phyloP scores from a whole-genome alignment of 768 basidiomycete species.

The Pulveroboletus sp. region DNA sequence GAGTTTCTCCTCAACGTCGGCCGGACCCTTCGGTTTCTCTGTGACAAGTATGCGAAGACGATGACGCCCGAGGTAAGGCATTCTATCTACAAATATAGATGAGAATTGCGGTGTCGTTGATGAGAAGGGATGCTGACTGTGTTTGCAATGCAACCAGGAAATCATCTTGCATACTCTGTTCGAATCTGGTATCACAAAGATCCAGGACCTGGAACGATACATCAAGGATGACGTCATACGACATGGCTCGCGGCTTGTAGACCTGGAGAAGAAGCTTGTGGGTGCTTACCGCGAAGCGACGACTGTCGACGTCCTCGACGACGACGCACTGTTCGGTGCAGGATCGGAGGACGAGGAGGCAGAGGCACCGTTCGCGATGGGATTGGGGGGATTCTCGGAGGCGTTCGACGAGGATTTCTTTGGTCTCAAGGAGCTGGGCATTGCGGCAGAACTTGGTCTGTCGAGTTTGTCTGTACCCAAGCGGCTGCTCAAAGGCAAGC shows the following conservation, averaged over 20 bases:
- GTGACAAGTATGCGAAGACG: constrained; percentile 71
- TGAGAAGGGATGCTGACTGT: constrained; percentile 2
- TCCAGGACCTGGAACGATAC: constrained; percentile 81
- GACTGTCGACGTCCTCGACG: constrained; percentile 43
- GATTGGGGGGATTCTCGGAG: constrained; percentile 74
- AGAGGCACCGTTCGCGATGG: constrained; percentile 67
- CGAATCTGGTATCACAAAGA: constrained; percentile 77
- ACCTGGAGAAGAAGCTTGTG: constrained; percentile 83
- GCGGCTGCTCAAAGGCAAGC: constrained; percentile 64
- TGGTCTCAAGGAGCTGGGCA: constrained; percentile 81
- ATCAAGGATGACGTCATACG: constrained; percentile 85
- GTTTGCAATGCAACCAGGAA: constrained; percentile 53
- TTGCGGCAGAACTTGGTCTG: constrained; percentile 81
- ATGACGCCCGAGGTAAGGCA: constrained; percentile 81
- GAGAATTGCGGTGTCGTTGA: too few relatives aligned
- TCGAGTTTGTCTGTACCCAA: constrained; percentile 76
- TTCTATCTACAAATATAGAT: background rate
- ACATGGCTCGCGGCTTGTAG: constrained; percentile 69
- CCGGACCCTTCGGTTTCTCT: constrained; percentile 73
- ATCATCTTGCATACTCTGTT: constrained; percentile 89
- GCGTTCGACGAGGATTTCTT: constrained; percentile 90
- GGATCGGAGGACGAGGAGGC: constrained; percentile 60
- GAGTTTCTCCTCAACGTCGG: constrained; percentile 87
- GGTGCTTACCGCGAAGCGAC: constrained; percentile 75
- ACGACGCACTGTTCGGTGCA: constrained; percentile 45